phyloP scores from a whole-genome alignment of 2,329 filamentous ascomycete species.

The Incumbomyces delicatus region DNA sequence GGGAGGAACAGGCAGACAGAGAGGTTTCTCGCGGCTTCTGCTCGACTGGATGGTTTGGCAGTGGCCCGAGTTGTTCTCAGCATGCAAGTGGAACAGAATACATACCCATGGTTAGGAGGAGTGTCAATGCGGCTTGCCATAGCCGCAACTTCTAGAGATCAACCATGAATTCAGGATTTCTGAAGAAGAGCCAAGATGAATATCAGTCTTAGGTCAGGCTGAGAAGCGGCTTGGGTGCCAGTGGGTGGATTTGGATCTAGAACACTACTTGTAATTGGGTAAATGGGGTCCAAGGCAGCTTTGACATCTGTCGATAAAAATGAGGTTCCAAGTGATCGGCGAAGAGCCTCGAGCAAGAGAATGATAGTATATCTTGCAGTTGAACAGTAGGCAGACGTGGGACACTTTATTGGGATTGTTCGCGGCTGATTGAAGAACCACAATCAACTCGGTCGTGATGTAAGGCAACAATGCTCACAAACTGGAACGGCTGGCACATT shows the following conservation, averaged over 20 bases:
- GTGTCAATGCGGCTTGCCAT: not conserved
- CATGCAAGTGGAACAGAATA: not conserved
- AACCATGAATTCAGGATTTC: not conserved
- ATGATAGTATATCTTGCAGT: too few species aligned
- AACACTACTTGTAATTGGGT: not conserved
- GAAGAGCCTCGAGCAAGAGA: not conserved
- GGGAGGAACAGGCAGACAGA: too few species aligned
- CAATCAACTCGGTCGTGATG: too few species aligned
- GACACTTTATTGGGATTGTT: too few species aligned
- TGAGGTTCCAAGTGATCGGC: not conserved
- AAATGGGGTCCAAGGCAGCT: not conserved
- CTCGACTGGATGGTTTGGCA: too few species aligned
- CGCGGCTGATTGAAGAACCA: too few species aligned
- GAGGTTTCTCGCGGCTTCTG: too few species aligned
- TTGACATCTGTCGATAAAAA: not conserved
- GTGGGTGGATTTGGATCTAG: too few species aligned
- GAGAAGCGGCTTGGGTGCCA: not conserved
- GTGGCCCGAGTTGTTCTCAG: too few species aligned
- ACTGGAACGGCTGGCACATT: too few species aligned
- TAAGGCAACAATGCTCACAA: too few species aligned
- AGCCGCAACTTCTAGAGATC: not conserved
- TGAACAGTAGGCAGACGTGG: too few species aligned
- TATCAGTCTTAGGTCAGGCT: not conserved
- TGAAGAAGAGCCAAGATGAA: not conserved
- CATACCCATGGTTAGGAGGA: slow-evolving; percentile 3